phyloP scores from a whole-genome alignment of 2,329 filamentous ascomycete species.

The Polychaeton citri region DNA sequence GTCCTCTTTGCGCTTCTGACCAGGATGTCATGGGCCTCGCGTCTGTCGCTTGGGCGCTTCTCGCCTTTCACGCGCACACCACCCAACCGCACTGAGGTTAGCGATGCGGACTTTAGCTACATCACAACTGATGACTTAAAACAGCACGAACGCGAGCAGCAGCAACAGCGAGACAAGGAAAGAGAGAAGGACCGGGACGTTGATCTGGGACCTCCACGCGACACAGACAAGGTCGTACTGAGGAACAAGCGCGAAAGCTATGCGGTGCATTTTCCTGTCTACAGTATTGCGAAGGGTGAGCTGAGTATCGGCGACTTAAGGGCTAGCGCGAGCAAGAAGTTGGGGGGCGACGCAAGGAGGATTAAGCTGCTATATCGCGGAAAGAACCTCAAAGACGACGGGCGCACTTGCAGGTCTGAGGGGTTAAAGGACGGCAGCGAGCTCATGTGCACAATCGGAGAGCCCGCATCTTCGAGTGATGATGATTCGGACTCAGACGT shows the following conservation, averaged over 20 bases:
- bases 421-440: constrained; percentile 47
- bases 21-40: constrained; percentile 33
- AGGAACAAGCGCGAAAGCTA: constrained; percentile 55
- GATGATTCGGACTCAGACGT: constrained; percentile 28
- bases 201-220: constrained; percentile 29
- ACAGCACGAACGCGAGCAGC: constrained; percentile 23
- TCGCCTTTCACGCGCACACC: constrained; percentile 35
- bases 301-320: constrained; percentile 53
- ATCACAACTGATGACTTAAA: constrained; percentile 63
- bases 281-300: constrained; percentile 61
- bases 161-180: constrained; percentile 9
- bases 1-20: constrained; percentile 18
- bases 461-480: constrained; percentile 30
- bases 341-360: constrained; percentile 44
- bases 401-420: constrained; percentile 43
- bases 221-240: constrained; percentile 59
- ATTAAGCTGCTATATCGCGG: constrained; percentile 66
- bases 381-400: constrained; percentile 52
- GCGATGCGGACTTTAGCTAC: constrained; percentile 67
- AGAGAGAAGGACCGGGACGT: constrained; percentile 10
- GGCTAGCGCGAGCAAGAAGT: constrained; percentile 52
- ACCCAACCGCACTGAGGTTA: constrained; percentile 42
- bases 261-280: constrained; percentile 59
- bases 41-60: constrained; percentile 33
- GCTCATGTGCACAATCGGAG: constrained; percentile 45